These are phyloP conservation scores for Takashimella koratensis DNA, from an alignment of 1,284 basidiomycete species.

Conservation along the genomic window DNA sequence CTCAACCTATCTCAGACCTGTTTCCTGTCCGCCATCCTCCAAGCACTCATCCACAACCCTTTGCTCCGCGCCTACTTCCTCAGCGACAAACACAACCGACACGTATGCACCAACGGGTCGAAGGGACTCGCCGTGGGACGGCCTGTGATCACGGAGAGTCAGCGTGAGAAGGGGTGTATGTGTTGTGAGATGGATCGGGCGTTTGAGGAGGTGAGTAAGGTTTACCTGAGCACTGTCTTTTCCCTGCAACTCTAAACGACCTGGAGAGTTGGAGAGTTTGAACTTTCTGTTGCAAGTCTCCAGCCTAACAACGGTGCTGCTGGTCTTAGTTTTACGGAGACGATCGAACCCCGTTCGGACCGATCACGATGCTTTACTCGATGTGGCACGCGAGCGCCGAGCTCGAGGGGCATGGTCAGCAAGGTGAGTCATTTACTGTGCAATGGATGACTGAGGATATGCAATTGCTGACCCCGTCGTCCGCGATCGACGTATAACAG, in stretches of 20 bases:
- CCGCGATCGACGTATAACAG: no score
- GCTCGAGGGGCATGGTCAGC: slow-evolving; percentile 85
- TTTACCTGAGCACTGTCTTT: no score
- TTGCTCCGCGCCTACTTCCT: slow-evolving; percentile 86
- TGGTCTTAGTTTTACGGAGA: slow-evolving; percentile 69
- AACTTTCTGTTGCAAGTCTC: no score
- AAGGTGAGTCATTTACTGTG: slow-evolving; percentile 53
- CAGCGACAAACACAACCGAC: slow-evolving; percentile 57
- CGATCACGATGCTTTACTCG: slow-evolving; percentile 75
- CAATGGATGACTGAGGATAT: slow-evolving; percentile 5
- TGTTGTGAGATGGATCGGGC: slow-evolving; percentile 94
- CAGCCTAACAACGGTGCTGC: no score
- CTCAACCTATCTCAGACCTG: slow-evolving; percentile 88
- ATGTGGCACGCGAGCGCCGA: slow-evolving; percentile 83
- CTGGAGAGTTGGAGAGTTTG: no score
- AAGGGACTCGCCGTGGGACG: slow-evolving; percentile 31
- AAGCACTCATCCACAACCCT: slow-evolving; percentile 90
- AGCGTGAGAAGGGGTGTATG: slow-evolving; percentile 65
- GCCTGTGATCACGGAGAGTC: slow-evolving; percentile 26
- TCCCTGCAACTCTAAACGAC: no score
- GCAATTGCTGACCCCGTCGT: not conserved
- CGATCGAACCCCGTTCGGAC: slow-evolving; percentile 69
- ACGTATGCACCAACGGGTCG: slow-evolving; percentile 37
- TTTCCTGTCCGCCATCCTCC: slow-evolving; percentile 88
- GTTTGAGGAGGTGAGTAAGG: slow-evolving; percentile 66